Evolutionary conservation across 352 stramenopile genomes (phyloP), one percentile per base, ranked within the genome.

Genomic region (Pythium rishiriense): DNA sequence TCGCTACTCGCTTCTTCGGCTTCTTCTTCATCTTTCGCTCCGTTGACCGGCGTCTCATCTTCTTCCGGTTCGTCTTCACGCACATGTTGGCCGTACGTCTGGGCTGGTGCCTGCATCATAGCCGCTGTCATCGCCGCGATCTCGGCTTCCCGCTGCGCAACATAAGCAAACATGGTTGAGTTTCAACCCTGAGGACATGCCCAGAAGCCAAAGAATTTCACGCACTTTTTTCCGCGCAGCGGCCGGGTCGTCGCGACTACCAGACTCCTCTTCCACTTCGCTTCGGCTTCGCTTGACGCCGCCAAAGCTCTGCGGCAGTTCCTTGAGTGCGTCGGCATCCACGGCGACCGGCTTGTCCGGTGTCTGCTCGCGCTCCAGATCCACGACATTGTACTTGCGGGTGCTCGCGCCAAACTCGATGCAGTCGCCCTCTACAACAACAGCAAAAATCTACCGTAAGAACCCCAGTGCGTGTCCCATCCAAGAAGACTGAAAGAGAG

Each of bases 41-140:
- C 22, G 8, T 42, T 21, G 0, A 42, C 41, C 22, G 26, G 37
- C 12, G 39, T 26, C 15, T 43, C 37, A 12, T 43, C 41, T 7
- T 47, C 41, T 11, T 47, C 41, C 3, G 19, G 41, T 15, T 4
- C 41, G 7, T 35, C 28, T 21, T 52, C 53, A 5, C 39, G 41
- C 19, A 25, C 31, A 4, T 52, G 19, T 14, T 56, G 22, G 24
- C 33, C 43, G 2, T 48, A 12, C 4, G 45, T 54, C 45, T 8
- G 58, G 25, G 10, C 73, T 17, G 79, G 69, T 2, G 61, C 53
- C 31, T 72, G 60, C 72, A 93, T 86, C 84, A 93, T 91, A n/a
- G 83, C 70, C 14, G 82, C 79, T 15, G 82, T 88, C 79, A 90
- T 85, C 3, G 77, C 80, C 31, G 77, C 81, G 26, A 91, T 91